A percentile compares a stretch with the other conserved stretches of the same genome.
Evolutionary conservation across 192 early-diverging fungal species (phyloP).

Genomic region (Geranomyces michiganensis): DNA sequence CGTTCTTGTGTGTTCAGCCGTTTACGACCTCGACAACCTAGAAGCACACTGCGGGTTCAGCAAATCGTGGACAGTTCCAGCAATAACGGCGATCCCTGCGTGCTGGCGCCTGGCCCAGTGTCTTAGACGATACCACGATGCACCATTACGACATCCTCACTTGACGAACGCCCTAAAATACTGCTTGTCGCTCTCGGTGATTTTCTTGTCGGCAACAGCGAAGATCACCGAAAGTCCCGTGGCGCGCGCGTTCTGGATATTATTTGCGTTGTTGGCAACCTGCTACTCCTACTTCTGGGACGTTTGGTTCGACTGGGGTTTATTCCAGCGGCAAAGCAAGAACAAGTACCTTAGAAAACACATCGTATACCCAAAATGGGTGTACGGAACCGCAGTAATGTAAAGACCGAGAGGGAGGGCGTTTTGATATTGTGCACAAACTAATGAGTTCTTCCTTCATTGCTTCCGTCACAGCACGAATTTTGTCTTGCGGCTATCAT

Average conservation of each 20-base stretch:
- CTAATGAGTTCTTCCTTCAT: not conserved
- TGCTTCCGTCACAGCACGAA: conserved; percentile 31
- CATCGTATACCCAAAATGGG: conserved; percentile 43
- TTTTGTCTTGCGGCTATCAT: conserved; percentile 37
- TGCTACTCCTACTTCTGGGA: conserved; percentile 50
- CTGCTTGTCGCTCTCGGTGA: conserved; percentile 40
- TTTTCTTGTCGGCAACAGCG: conserved; percentile 37
- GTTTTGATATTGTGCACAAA: not conserved
- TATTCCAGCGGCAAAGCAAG: conserved; percentile 32
- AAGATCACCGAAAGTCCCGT: conserved; percentile 9
- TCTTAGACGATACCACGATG: conserved; percentile 40
- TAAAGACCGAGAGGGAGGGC: no score
- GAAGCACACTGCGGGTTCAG: conserved; percentile 31
- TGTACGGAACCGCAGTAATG: conserved; percentile 37
- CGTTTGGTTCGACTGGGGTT: conserved; percentile 47
- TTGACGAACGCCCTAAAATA: conserved; percentile 49
- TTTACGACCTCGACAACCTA: conserved; percentile 22
- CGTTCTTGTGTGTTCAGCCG: conserved; percentile 32
- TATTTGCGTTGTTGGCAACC: conserved; percentile 33
- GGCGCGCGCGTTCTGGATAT: conserved; percentile 40
- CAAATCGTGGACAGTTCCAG: conserved; percentile 37
- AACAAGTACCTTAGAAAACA: conserved; percentile 46
- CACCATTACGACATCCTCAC: conserved; percentile 39
- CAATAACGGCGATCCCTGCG: conserved; percentile 40
- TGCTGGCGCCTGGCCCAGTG: conserved; percentile 41